phyloP scores from a whole-genome alignment of 345 rosid genomes.

The Populus euphratica region DNA sequence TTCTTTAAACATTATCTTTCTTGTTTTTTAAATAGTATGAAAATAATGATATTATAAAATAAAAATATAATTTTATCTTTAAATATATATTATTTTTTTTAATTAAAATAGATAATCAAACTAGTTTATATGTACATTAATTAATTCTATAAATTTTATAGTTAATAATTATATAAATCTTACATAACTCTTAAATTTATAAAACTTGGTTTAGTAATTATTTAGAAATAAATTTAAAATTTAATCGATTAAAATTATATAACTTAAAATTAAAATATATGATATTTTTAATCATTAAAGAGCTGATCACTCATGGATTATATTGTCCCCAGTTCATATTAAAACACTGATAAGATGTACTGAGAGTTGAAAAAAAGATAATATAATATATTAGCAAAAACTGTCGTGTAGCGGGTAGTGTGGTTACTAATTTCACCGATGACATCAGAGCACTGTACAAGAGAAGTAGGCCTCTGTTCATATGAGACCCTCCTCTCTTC shows the following conservation, averaged over 20 bases:
- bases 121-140: rapidly evolving
- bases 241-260: no score
- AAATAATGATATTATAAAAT: no score
- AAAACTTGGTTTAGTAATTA: rapidly evolving
- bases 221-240: no score
- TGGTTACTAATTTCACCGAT: not conserved
- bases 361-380: not conserved
- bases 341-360: no score
- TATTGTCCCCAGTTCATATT: no score
- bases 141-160: rapidly evolving
- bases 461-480: not conserved
- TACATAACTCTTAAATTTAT: rapidly evolving
- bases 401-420: not conserved
- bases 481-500: not conserved
- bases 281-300: no score
- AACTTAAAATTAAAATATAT: no score
- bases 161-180: rapidly evolving
- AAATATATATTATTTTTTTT: no score
- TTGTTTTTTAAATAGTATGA: no score
- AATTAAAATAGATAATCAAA: rapidly evolving
- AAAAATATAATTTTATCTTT: no score
- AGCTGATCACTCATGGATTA: no score
- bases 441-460: not conserved
- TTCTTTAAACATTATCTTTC: no score
- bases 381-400: not conserved